Evolutionary conservation across 306 rosid genomes (phyloP), one percentile per base, ranked within the genome.

Genomic region (Pyrus communis): DNA sequence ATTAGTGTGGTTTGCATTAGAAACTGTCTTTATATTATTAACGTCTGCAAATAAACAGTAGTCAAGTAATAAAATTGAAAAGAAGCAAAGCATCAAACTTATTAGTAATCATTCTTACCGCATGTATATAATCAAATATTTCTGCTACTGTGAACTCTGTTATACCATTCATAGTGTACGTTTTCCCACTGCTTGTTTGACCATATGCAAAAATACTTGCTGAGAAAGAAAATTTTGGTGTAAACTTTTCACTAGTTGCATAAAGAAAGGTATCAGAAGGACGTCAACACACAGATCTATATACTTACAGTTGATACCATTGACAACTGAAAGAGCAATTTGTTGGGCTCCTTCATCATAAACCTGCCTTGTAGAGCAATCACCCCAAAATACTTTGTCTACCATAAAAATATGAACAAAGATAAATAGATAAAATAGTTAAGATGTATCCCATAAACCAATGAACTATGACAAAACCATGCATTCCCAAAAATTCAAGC

Each of bases 181-280:
- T 96, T 88, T 96, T 96, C 80, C 99, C 99, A 69, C 99, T 96
- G 85, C 98, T 96, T 64, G 99, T 96, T 85, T 96, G 99, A 68
- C 99, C 99, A 69, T 96, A 96, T 52, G 99, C 99, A 87, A 96
- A 96, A 76, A 96, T 92, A 77, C 93, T 91, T 1, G 99, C 99
- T 96, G 90, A 82, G 21, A 84, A 83, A 80, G 60, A 54, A 67
- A 70, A 46, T 35, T 61, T 73, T 67, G 63, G 85, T 57, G 51
- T 69, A 43, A 72, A 64, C 55, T 28, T 78, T 42, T 52, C 25
- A 52, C 54, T 54, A 49, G 51, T 74, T 73, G 74, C 72, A 69
- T 54, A 58, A 77, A 64, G 45, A 49, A 63, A 54, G 70, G 66
- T 52, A 75, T 23, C 49, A 88, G 69, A 86, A 86, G 86, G 46